Evolutionary conservation across 2,329 filamentous ascomycete genomes (phyloP).

Genomic region (Fusarium pseudonygamai): DNA sequence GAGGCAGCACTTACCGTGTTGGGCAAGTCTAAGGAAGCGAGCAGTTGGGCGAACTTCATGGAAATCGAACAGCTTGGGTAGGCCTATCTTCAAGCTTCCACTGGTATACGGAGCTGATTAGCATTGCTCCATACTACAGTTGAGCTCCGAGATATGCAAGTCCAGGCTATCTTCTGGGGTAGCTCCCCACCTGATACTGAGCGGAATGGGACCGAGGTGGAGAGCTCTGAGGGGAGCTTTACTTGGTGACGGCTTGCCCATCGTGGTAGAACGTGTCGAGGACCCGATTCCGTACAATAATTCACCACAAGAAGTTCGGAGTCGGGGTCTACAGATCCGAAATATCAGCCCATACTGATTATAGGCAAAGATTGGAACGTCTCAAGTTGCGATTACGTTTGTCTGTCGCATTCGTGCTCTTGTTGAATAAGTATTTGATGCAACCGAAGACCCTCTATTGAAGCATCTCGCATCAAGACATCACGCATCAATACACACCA

Average conservation of each 20-base stretch:
- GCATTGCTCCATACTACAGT: not conserved
- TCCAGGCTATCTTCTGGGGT: too few relatives aligned
- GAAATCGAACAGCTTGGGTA: not conserved
- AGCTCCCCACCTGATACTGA: not conserved
- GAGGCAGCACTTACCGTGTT: not conserved
- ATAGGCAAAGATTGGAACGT: not conserved
- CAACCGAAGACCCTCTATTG: not conserved
- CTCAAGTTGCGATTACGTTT: not conserved
- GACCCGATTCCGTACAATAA: not conserved
- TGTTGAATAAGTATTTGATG: not conserved
- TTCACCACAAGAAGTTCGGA: not conserved
- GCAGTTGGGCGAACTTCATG: not conserved
- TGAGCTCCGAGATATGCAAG: not conserved
- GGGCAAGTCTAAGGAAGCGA: not conserved
- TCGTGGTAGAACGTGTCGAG: not conserved
- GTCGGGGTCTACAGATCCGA: not conserved
- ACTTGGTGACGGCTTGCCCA: not conserved
- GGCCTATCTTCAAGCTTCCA: not conserved
- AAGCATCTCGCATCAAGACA: not conserved
- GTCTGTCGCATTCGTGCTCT: accelerated
- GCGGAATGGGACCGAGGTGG: not conserved
- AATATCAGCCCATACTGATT: not conserved
- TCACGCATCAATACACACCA: not conserved
- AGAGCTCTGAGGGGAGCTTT: not conserved
- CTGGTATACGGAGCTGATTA: not conserved